Percentiles rank a stretch among this genome's conserved stretches.
phyloP scores from a whole-genome alignment of 2,329 filamentous ascomycete genomes.

The Colletotrichum godetiae region DNA sequence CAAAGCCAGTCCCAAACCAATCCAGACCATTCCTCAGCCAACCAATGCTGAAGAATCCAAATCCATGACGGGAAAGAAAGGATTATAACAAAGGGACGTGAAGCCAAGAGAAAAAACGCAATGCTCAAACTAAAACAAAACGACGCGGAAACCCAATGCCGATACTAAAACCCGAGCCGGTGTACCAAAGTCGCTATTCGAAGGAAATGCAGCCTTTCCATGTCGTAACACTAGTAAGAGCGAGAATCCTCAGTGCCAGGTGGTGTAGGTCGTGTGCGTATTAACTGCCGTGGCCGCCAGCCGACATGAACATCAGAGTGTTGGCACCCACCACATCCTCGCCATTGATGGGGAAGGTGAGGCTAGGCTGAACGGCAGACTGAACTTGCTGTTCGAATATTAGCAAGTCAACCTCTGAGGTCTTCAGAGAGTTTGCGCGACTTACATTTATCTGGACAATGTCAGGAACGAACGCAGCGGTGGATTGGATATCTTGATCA shows the following conservation, averaged over 20 bases:
- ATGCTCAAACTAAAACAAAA: background rate
- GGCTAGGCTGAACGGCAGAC: background rate
- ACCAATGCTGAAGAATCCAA: background rate
- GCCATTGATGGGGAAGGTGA: background rate
- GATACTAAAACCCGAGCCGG: background rate
- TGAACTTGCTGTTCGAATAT: background rate
- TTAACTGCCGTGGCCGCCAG: background rate
- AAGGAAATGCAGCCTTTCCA: background rate
- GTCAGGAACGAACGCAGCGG: background rate
- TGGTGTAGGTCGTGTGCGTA: background rate
- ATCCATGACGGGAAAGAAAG: background rate
- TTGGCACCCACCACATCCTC: background rate
- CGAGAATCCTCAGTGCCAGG: too few species aligned
- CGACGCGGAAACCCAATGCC: background rate
- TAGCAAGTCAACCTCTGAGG: background rate
- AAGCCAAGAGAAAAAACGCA: background rate
- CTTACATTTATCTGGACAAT: background rate
- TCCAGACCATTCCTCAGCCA: too few species aligned
- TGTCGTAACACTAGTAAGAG: background rate
- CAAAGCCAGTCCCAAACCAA: background rate
- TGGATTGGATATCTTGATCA: background rate
- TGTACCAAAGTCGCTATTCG: background rate
- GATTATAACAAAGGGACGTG: background rate
- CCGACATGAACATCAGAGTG: background rate
- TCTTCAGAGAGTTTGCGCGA: background rate